phyloP scores from a whole-genome alignment of 1,284 basidiomycete species.

The Pisolithus thermaeus region DNA sequence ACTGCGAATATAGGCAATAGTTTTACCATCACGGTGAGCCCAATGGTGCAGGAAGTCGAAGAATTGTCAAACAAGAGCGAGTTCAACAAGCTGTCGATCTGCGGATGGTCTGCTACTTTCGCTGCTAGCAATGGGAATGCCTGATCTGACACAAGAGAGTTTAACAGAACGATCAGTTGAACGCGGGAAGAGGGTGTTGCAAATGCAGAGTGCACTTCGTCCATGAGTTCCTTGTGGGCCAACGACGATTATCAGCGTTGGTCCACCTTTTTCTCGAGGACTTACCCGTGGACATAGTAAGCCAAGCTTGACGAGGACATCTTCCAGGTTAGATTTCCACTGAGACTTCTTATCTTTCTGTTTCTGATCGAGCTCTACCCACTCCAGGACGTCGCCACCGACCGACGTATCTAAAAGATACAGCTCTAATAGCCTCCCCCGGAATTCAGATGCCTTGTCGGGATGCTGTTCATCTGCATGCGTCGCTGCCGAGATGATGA shows the following conservation, averaged over 20 bases:
- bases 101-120: constrained; percentile 54
- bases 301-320: constrained; percentile 61
- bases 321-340: constrained; percentile 75
- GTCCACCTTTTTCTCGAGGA: constrained; percentile 11
- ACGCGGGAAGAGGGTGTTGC: constrained; percentile 51
- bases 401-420: constrained; percentile 72
- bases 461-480: constrained; percentile 39
- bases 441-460: constrained; percentile 56
- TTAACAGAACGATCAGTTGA: constrained; percentile 62
- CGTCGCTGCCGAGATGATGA: constrained; percentile 57
- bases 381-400: constrained; percentile 65
- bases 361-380: constrained; percentile 55
- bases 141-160: constrained; percentile 50
- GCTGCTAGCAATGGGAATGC: constrained; percentile 44
- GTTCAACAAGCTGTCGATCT: constrained; percentile 54
- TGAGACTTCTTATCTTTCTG: constrained; percentile 52
- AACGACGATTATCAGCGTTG: constrained; percentile 11
- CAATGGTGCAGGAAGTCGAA: constrained; percentile 59
- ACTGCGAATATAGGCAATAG: constrained; percentile 67
- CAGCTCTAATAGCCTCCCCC: constrained; percentile 61
- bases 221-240: constrained; percentile 53
- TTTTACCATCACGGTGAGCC: constrained; percentile 58
- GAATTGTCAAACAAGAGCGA: constrained; percentile 70
- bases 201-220: constrained; percentile 59
- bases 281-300: constrained; percentile 57